Base-by-base conservation (phyloP, 768 basidiomycete species). In the Tylopilus rubrobrunneus region DNA sequence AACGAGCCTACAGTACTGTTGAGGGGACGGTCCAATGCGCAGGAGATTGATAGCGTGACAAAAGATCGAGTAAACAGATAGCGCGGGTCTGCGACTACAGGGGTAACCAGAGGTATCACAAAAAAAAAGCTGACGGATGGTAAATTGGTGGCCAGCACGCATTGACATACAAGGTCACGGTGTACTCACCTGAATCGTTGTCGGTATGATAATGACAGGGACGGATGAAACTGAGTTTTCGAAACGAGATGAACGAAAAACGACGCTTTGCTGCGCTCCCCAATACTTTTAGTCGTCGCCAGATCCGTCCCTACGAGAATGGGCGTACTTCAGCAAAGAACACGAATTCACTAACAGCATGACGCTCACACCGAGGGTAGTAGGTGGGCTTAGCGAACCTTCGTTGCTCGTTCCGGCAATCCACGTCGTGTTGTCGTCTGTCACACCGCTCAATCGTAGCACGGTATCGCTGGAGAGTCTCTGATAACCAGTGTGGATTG, bases 391-490 rank as follows among this genome's bases (percentile, higher is more conserved):
- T 6, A 48, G 25, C 21, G 59, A 62, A 36, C 41, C 28, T 10
- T 44, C 62, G 34, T 48, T 43, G 29, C 17, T 56, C 17, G 47
- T 21, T 11, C 19, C 23, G 25, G 19, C 2, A 14, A 5, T 23
- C 14, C 55, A 19, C n/a, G 39, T 56, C 19, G 56, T 48, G 40
- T 52, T 48, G 40, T 51, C 28, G 31, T 62, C 58, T 5, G 45
- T 60, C 23, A 17, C 21, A 7, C 43, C 42, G 23, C 48, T 53
- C 12, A 36, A 19, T 33, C 31, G 56, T 7, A 53, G 48, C 4
- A 57, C 15, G 4, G 68, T 60, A 9, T 68, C 68, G 21, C 45
- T 48, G 25, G 67, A 68, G 53, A 68, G 55, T 52, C 67, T 68
- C 67, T 68, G 48, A 34, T 47, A 23, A 34, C 21, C 39, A 25